Evolutionary conservation across 176 grass and related monocot genomes (phyloP), one percentile per base, ranked within the genome.

Genomic region (Eleusine indica): DNA sequence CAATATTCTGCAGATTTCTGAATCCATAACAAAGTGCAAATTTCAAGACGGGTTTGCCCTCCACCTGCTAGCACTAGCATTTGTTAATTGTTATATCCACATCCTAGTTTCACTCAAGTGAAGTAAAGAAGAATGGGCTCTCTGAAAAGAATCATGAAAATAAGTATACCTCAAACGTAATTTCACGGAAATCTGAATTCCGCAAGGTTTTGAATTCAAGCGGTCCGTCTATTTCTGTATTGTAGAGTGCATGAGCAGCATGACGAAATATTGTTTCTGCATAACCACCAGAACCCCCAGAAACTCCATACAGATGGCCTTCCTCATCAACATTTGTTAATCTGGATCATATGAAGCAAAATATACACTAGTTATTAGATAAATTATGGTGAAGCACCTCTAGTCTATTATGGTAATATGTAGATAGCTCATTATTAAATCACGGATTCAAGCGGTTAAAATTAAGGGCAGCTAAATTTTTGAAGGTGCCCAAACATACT

Each of bases 1-100:
- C 93, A 76, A 99, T 73, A 68, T 96, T 99, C 84, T 95, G 93
- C 68, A 99, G 82, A 79, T 99, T 99, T 82, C 93, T 89, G 78
- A 99, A 99, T 60, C 96, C 96, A 94, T 99, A 99, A 70, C 96
- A 99, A 71, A 85, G 85, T 78, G 93, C 91, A 90, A 99, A 99
- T 81, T 89, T 99, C 86, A 99, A 74, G 71, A 99, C 93, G 78
- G 89, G 86, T 75, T 83, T 94, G 46, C 93, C 86, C 38, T 99
- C 88, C 74, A 96, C 93, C 96, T 99, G 85, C 40, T 80, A 87
- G 66, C 76, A 92, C 67, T 28, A 84, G 37, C 38, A 76, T 11
- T 70, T 29, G 28, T 56, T 44, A 81, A 71, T 8, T 71, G 79
- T 71, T 71, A 81, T 30, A 78, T 19, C 86, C 7, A 71, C 16